These are phyloP conservation scores for Mortierella polycephala DNA, from an alignment of 371 early-diverging fungal species.

Conservation along the genomic window DNA sequence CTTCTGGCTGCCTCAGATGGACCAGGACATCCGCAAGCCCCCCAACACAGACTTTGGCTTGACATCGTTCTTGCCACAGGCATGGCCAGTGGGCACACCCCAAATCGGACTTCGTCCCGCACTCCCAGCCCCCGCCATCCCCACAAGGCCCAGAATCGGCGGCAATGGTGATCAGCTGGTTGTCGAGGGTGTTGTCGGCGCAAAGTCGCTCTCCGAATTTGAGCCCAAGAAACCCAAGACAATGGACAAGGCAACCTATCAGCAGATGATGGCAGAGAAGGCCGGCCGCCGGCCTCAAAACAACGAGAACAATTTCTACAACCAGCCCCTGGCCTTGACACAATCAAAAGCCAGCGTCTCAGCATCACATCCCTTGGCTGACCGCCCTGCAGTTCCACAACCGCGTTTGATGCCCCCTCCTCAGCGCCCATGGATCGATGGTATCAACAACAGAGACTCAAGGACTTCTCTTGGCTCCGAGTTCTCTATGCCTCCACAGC, in stretches of 20 bases:
- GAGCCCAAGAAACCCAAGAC: slow-evolving; percentile 55
- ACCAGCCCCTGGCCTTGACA: slow-evolving; percentile 17
- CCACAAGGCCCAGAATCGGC: neutral
- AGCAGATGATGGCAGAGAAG: slow-evolving; percentile 51
- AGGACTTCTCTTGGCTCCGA: slow-evolving; percentile 27
- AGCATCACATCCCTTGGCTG: slow-evolving; percentile 36
- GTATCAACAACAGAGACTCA: slow-evolving; percentile 37
- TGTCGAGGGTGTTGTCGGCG: slow-evolving; percentile 23
- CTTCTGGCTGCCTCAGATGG: slow-evolving; percentile 98
- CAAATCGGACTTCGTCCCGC: slow-evolving; percentile 24
- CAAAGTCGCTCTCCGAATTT: slow-evolving; percentile 53
- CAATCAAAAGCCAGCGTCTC: slow-evolving; percentile 30
- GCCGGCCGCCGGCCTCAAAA: slow-evolving; percentile 24
- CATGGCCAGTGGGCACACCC: slow-evolving; percentile 53
- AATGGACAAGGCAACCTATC: slow-evolving; percentile 54
- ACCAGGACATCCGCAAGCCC: slow-evolving; percentile 86
- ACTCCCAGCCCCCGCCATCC: slow-evolving; percentile 5
- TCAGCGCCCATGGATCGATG: slow-evolving; percentile 43
- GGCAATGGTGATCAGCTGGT: neutral
- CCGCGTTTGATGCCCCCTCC: slow-evolving; percentile 36
- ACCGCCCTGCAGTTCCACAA: slow-evolving; percentile 10
- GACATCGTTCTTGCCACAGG: slow-evolving; percentile 58
- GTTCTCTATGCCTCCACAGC: slow-evolving; percentile 3
- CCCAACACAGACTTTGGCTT: slow-evolving; percentile 65
- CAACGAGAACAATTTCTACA: slow-evolving; percentile 31